phyloP scores from a whole-genome alignment of 2,329 filamentous ascomycete genomes.

The Hawksworthiomyces lignivorus region DNA sequence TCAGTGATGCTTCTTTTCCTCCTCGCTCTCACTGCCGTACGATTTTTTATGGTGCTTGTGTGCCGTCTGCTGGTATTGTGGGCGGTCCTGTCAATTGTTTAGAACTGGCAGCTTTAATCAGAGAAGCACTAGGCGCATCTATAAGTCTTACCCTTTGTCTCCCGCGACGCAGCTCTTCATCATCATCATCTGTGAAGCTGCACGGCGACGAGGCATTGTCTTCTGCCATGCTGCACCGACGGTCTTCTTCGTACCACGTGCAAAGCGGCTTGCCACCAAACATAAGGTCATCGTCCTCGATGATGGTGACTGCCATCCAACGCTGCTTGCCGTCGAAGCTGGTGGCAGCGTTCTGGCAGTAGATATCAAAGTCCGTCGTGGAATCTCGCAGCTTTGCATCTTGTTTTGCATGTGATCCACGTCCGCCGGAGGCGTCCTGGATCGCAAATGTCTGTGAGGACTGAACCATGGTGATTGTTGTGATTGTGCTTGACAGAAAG shows the following conservation, averaged over 20 bases:
- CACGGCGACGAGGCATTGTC: slow-evolving; percentile 11
- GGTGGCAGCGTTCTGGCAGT: no score
- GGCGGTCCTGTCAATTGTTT: slow-evolving; percentile 7
- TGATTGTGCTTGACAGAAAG: no score
- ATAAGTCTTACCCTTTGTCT: slow-evolving; percentile 26
- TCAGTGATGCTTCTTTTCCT: slow-evolving; percentile 8
- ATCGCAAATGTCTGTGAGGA: no score
- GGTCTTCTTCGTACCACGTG: slow-evolving; percentile 54
- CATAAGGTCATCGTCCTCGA: slow-evolving; percentile 54
- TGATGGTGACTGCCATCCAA: slow-evolving; percentile 49
- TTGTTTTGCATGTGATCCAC: no score
- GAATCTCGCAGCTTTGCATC: no score
- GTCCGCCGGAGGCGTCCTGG: no score
- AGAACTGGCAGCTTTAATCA: no score
- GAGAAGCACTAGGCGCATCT: no score
- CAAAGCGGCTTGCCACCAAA: slow-evolving; percentile 54
- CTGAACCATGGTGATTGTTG: no score
- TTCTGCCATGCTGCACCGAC: slow-evolving; percentile 31
- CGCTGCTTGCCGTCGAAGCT: slow-evolving; percentile 11
- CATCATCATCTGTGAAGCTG: slow-evolving; percentile 23
- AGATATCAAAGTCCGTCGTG: no score
- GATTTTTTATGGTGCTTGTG: slow-evolving; percentile 16
- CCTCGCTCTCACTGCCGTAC: slow-evolving; percentile 5
- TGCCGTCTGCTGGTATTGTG: slow-evolving; percentile 2
- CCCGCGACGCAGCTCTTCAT: slow-evolving; percentile 31